A percentile compares a stretch with the other conserved stretches of the same genome.
Conservation (phyloP, 306 rosid species). For the Geum urbanum region DNA sequence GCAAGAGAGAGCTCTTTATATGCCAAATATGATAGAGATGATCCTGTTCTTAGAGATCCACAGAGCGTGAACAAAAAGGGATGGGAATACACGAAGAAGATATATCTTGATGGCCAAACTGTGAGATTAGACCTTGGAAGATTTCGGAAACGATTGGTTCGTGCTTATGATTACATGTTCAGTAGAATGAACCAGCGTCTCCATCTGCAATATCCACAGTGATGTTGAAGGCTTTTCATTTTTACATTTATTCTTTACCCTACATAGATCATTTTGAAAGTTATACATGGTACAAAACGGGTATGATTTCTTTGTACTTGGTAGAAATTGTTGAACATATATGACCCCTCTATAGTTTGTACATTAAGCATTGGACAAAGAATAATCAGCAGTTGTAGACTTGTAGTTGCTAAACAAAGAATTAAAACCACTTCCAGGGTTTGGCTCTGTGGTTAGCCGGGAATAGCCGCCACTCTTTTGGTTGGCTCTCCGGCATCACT, state of each 20-base stretch:
- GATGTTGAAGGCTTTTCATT: slow-evolving; percentile 4
- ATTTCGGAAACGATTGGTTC: slow-evolving; percentile 58
- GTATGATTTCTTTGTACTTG: slow-evolving; percentile 3
- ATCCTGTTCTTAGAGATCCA: slow-evolving; percentile 66
- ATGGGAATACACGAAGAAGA: slow-evolving; percentile 85
- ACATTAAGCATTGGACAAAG: slow-evolving; percentile 17
- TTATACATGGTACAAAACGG: slow-evolving; percentile 16
- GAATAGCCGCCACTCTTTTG: too few relatives aligned
- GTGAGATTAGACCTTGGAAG: slow-evolving; percentile 59
- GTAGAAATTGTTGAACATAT: slow-evolving; percentile 17
- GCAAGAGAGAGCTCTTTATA: slow-evolving; percentile 72
- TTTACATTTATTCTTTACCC: slow-evolving; percentile 7
- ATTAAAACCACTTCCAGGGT: too few relatives aligned
- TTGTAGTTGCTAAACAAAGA: too few relatives aligned
- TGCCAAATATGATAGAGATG: slow-evolving; percentile 40
- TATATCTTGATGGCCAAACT: slow-evolving; percentile 84
- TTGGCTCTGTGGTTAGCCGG: too few relatives aligned
- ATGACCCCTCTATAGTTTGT: not conserved
- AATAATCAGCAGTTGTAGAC: too few relatives aligned
- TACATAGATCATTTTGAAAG: slow-evolving; percentile 3
- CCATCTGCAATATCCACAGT: slow-evolving; percentile 27
- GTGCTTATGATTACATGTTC: slow-evolving; percentile 49
- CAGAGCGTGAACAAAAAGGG: slow-evolving; percentile 57
- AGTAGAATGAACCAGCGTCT: slow-evolving; percentile 27
- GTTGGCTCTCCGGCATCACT: too few relatives aligned